Conservation (phyloP, 2,329 filamentous ascomycete species). For the Botrytis aclada region DNA sequence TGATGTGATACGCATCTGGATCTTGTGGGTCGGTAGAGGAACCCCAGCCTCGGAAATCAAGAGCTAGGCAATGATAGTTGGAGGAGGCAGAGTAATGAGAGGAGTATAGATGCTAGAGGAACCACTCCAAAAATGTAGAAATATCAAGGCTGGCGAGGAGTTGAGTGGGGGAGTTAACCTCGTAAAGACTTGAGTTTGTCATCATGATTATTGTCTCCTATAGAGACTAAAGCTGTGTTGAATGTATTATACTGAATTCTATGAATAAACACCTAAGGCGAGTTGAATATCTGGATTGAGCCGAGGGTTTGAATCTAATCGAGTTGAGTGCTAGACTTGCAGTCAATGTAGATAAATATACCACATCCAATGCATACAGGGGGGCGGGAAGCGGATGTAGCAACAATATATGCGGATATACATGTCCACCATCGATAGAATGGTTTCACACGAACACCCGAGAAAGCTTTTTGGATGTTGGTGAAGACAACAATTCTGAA, state of each 20-base stretch:
- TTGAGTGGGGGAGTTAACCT: slow-evolving; percentile 7
- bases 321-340: background rate
- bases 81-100: slow-evolving; percentile 22
- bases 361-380: background rate
- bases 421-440: background rate
- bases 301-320: background rate
- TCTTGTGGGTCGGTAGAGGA: slow-evolving; percentile 36
- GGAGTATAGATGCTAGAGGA: slow-evolving; percentile 38
- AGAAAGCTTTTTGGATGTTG: background rate
- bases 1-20: slow-evolving; percentile 36
- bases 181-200: background rate
- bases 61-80: slow-evolving; percentile 30
- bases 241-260: background rate
- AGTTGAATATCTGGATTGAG: background rate
- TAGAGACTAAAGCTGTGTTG: background rate
- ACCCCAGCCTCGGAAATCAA: slow-evolving; percentile 42
- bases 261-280: background rate
- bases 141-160: slow-evolving; percentile 29
- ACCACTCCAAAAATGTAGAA: slow-evolving; percentile 43
- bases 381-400: background rate
- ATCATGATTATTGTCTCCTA: background rate
- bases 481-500: background rate
- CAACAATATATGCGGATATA: background rate
- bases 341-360: background rate
- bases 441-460: background rate